These are phyloP conservation scores for Candida railenensis DNA, from an alignment of 805 yeast genomes.

Conservation along the genomic window DNA sequence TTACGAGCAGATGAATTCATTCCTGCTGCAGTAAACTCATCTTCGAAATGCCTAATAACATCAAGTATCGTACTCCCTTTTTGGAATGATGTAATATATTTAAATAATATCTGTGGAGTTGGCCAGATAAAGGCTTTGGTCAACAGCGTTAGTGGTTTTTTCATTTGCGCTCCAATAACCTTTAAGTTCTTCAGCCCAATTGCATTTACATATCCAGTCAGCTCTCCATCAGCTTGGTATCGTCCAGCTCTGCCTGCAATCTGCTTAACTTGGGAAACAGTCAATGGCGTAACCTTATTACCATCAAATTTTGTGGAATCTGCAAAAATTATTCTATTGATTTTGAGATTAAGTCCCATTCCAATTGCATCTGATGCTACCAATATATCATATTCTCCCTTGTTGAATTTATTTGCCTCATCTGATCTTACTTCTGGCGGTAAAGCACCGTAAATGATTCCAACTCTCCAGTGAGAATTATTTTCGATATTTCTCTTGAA, in stretches of 20 bases:
- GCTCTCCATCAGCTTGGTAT: constrained; percentile 41
- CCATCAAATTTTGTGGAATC: constrained; percentile 74
- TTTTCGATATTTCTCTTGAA: constrained; percentile 69
- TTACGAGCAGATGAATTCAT: neutral
- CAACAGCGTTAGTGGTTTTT: constrained; percentile 51
- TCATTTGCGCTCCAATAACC: constrained; percentile 47
- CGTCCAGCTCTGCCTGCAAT: constrained; percentile 98
- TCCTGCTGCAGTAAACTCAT: constrained; percentile 23
- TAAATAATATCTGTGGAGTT: constrained; percentile 65
- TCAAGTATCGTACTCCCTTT: constrained; percentile 44
- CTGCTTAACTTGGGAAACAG: constrained; percentile 76
- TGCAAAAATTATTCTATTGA: constrained; percentile 76
- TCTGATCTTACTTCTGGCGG: constrained; percentile 92
- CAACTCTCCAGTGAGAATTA: constrained; percentile 64
- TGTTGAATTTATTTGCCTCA: constrained; percentile 79
- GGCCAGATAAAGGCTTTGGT: constrained; percentile 78
- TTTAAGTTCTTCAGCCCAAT: constrained; percentile 42
- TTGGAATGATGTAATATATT: constrained; percentile 62
- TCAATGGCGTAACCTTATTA: constrained; percentile 39
- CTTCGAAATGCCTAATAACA: constrained; percentile 49
- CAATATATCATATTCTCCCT: constrained; percentile 75
- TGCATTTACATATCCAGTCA: constrained; percentile 55
- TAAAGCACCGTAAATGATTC: constrained; percentile 90
- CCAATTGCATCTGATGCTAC: constrained; percentile 98
- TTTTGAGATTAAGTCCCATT: constrained; percentile 90